Conservation (phyloP, 129 eudicot genomes). For the Escallonia herrerae region DNA sequence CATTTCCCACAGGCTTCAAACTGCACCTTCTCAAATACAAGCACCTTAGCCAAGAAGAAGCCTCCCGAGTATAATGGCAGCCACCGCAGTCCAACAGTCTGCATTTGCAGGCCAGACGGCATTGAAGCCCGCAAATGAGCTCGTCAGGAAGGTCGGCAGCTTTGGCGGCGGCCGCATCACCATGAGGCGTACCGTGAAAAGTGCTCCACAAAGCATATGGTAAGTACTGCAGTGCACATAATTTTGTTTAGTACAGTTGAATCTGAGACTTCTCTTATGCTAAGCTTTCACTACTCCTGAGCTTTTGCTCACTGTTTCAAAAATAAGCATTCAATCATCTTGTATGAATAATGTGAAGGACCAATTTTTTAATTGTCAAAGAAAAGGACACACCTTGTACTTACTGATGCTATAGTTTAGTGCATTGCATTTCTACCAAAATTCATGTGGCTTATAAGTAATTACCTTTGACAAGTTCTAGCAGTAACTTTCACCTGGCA, state of each 20-base stretch:
- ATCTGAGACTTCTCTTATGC: too few relatives aligned
- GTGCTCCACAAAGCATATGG: constrained; percentile 62
- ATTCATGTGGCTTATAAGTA: too few relatives aligned
- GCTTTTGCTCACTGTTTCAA: neutral
- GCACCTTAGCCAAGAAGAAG: too few relatives aligned
- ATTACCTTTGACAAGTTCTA: neutral
- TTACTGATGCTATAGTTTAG: neutral
- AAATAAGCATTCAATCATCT: neutral
- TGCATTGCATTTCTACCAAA: too few relatives aligned
- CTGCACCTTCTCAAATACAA: too few relatives aligned
- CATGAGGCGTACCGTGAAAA: constrained; percentile 64
- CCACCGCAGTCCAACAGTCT: constrained; percentile 47
- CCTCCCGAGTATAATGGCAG: constrained; percentile 24
- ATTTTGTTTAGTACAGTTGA: too few relatives aligned
- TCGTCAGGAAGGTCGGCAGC: constrained; percentile 38
- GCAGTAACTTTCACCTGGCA: neutral
- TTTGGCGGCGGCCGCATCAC: constrained; percentile 43
- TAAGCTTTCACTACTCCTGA: neutral
- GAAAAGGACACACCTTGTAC: neutral
- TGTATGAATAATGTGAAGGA: constrained; percentile 18
- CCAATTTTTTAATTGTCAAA: too few relatives aligned
- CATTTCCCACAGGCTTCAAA: too few relatives aligned
- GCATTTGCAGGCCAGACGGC: constrained; percentile 40
- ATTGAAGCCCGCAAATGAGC: constrained; percentile 31
- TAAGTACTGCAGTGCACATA: constrained; percentile 1